Conservation (phyloP, 2,329 filamentous ascomycete species). For the Botrytis medusae region DNA sequence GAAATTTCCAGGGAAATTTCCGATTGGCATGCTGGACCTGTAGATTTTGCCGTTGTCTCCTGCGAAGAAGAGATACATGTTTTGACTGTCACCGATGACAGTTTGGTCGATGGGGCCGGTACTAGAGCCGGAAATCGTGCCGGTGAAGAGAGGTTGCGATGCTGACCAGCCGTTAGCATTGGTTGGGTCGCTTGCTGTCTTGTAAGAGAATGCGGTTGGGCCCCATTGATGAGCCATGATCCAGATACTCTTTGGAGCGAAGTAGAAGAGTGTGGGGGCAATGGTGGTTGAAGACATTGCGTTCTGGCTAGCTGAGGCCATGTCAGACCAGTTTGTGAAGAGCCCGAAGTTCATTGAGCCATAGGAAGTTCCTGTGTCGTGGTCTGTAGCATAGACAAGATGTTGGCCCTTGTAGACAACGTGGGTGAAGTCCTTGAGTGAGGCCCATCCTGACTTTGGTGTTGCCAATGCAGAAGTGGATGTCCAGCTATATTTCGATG, state of each 20-base stretch:
- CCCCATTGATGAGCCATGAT: not conserved
- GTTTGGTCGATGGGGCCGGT: not conserved
- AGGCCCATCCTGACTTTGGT: not conserved
- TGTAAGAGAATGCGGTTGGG: not conserved
- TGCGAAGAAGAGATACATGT: not conserved
- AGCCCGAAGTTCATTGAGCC: not conserved
- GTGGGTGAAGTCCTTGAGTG: not conserved
- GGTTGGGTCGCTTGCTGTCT: not conserved
- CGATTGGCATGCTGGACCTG: not conserved
- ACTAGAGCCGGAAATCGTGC: not conserved
- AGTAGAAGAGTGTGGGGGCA: not conserved
- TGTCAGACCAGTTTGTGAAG: not conserved
- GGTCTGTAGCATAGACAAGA: not conserved
- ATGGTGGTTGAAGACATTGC: not conserved
- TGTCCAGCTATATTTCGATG: not conserved
- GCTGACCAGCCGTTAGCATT: not conserved
- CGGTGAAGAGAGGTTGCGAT: not conserved
- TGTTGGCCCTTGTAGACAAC: not conserved
- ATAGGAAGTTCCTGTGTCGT: not conserved
- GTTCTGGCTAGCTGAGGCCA: not conserved
- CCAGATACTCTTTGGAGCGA: not conserved
- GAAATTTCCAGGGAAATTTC: not conserved
- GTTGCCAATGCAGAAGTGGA: not conserved
- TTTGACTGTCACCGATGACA: not conserved
- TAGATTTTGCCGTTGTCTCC: not conserved